phyloP scores from a whole-genome alignment of 2,329 filamentous ascomycete species.

The Fusarium sp. region DNA sequence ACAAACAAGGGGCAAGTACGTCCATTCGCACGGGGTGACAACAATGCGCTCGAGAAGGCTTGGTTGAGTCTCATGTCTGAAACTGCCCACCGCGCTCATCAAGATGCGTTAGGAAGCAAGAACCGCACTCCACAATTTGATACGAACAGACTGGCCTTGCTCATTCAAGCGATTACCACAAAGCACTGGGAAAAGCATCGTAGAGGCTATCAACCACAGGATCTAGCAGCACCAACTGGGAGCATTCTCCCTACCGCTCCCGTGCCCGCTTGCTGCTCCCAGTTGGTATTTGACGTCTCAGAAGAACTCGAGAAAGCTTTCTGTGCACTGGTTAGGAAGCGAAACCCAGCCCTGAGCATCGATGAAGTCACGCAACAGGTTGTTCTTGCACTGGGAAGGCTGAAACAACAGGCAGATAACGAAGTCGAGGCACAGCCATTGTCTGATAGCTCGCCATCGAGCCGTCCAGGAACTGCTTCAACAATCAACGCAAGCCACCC shows the following conservation, averaged over 20 bases:
- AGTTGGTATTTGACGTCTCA: conserved; percentile 57
- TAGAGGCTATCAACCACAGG: conserved; percentile 48
- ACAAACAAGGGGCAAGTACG: conserved; percentile 69
- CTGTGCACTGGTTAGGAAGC: conserved; percentile 58
- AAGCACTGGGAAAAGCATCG: conserved; percentile 60
- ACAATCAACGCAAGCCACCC: conserved; percentile 25
- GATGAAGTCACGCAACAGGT: conserved; percentile 59
- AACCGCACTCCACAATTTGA: conserved; percentile 20
- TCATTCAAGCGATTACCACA: conserved; percentile 56
- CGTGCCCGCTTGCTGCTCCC: conserved; percentile 58
- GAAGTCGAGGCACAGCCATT: conserved; percentile 27
- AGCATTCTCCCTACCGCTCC: conserved; percentile 45
- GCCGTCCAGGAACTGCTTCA: conserved; percentile 32
- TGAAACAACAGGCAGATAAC: conserved; percentile 29
- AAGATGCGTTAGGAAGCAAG: conserved; percentile 43
- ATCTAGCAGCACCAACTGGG: conserved; percentile 43
- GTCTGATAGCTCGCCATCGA: conserved; percentile 20
- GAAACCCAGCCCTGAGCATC: conserved; percentile 51
- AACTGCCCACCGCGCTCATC: conserved; percentile 59
- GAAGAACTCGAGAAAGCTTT: conserved; percentile 59
- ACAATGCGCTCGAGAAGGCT: conserved; percentile 78
- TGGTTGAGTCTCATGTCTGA: conserved; percentile 71
- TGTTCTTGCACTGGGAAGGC: conserved; percentile 48
- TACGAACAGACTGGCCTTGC: conserved; percentile 31
- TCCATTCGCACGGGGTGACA: conserved; percentile 82